These are phyloP conservation scores for Fusarium citri DNA, from an alignment of 2,329 filamentous ascomycete genomes.

Conservation along the genomic window DNA sequence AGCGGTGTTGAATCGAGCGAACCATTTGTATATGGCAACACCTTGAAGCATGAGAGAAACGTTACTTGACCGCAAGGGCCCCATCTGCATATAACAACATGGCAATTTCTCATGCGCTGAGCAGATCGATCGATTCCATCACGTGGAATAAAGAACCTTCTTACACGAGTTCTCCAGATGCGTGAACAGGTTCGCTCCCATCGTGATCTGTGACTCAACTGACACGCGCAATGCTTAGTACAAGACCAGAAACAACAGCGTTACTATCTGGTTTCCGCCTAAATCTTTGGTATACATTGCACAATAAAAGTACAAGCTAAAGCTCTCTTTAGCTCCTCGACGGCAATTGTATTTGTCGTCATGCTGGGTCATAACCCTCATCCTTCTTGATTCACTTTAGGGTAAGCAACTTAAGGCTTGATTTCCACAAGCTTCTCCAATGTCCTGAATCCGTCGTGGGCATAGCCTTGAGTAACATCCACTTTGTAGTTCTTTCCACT, in stretches of 20 bases:
- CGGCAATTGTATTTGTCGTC: background rate
- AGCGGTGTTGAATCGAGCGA: slow-evolving; percentile 36
- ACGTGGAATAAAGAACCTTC: slow-evolving; percentile 18
- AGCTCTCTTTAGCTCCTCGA: background rate
- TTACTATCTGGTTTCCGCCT: background rate
- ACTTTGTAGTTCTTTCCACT: slow-evolving; percentile 65
- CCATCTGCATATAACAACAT: slow-evolving; percentile 2
- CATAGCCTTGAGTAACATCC: slow-evolving; percentile 68
- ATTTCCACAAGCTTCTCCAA: slow-evolving; percentile 65
- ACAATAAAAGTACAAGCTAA: slow-evolving; percentile 41
- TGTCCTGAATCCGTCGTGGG: slow-evolving; percentile 68
- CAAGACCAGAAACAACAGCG: background rate
- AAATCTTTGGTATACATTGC: slow-evolving; percentile 5
- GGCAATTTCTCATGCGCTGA: slow-evolving; percentile 1
- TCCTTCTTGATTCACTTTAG: background rate
- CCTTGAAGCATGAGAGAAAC: slow-evolving; percentile 12
- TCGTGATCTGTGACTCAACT: slow-evolving; percentile 1
- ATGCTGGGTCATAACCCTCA: background rate
- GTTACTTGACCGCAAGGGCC: slow-evolving; percentile 16
- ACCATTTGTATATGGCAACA: slow-evolving; percentile 28
- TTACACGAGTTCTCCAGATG: background rate
- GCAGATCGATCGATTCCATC: slow-evolving; percentile 30
- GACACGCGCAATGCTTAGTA: background rate
- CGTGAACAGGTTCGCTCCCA: slow-evolving; percentile 1
- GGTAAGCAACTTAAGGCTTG: slow-evolving; percentile 27